phyloP scores from a whole-genome alignment of 148 eudicot genomes.

The Cornus kousa region DNA sequence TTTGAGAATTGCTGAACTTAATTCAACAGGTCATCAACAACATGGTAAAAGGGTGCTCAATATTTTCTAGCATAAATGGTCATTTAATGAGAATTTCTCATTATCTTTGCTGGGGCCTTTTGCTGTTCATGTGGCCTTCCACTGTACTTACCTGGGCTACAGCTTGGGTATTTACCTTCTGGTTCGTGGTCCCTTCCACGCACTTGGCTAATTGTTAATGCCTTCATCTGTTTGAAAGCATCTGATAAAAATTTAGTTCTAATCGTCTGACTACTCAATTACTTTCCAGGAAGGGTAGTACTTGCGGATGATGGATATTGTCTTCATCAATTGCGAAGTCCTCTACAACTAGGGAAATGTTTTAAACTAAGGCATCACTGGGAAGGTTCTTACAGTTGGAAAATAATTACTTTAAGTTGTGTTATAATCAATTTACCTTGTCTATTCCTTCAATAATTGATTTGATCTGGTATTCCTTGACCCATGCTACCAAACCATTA shows the following conservation, averaged over 20 bases:
- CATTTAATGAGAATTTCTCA: background rate
- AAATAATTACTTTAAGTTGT: too few species aligned
- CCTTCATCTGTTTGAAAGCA: background rate
- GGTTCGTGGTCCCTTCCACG: background rate
- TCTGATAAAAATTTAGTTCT: background rate
- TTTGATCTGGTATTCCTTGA: too few species aligned
- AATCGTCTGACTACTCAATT: background rate
- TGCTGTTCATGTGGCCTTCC: background rate
- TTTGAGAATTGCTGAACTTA: background rate
- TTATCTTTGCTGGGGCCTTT: background rate
- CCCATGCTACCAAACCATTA: too few species aligned
- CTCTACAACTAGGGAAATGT: background rate
- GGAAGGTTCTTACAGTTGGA: background rate
- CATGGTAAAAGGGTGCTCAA: too few species aligned
- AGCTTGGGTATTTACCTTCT: background rate
- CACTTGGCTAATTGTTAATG: background rate
- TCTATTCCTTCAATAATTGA: too few species aligned
- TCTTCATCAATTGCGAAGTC: slow-evolving; percentile 5
- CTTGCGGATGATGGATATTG: background rate
- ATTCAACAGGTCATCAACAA: too few species aligned
- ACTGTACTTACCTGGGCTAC: background rate
- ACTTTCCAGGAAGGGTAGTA: background rate
- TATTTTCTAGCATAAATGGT: background rate
- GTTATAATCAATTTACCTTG: too few species aligned
- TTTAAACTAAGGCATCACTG: background rate